Base-by-base conservation (phyloP, 495 filamentous ascomycete genomes). In the Aspergillus coremiiformis region DNA sequence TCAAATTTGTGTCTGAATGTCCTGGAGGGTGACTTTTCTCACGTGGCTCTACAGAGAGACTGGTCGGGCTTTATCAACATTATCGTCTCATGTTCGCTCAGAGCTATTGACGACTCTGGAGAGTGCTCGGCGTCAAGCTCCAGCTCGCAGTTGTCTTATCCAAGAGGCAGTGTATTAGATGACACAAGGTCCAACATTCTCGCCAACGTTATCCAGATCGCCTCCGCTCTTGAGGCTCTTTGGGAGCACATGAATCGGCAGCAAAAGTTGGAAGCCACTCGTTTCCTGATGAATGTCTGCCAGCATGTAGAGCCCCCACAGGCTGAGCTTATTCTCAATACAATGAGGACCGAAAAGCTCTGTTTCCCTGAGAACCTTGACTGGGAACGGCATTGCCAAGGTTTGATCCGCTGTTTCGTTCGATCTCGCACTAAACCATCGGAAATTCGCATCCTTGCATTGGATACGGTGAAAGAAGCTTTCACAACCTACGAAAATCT, bases 1-100 rank as follows among this genome's bases (percentile, higher is more conserved):
- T 56, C 89, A 45, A 75, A 67, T 47, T 47, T 67, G 44, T 78
- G 63, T 49, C 62, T 68, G 30, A 73, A 64, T 48, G 71, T 70
- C 10, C 43, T 73, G 35, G 71, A 75, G 49, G 70, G 72, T 12
- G 67, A 72, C 14, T 71, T 62, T 43, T 46, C 62, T 39, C 53
- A 53, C 4, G 53, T 70, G 23, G 61, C 64, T n/a, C 45, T 73
- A 19, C 70, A 71, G 27, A 59, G 57, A 27, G 52, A 63, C 44
- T 73, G 73, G 55, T 57, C 66, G 14, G 51, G 44, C 1, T 65
- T 73, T 53, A 56, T 67, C 47, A 55, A 64, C 23, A 48, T 73
- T 24, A 78, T 89, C 21, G 78, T 90, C 55, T 66, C 77, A 5
- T 91, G 92, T 62, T 87, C 90, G 59, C 68, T 79, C 46, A 71